A percentile compares a stretch with the other conserved stretches of the same genome.
Evolutionary conservation across 1,284 basidiomycete species (phyloP).

Genomic region (Taiwanofungus camphoratus): DNA sequence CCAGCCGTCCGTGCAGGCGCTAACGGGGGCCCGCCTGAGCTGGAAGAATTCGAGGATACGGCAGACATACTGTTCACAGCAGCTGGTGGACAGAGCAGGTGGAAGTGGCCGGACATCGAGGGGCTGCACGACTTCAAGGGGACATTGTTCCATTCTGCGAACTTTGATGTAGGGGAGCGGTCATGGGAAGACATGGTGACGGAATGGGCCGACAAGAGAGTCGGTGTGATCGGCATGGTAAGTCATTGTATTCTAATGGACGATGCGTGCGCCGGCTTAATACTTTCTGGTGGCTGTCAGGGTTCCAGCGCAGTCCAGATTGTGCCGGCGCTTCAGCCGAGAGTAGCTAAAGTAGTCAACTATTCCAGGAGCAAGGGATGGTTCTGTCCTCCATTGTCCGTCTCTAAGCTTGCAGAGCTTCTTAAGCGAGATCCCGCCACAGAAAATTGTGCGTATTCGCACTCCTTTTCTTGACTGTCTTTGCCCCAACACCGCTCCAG

Average conservation of each 20-base stretch:
- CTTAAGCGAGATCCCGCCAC: constrained; percentile 29
- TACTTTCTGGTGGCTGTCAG: constrained; percentile 32
- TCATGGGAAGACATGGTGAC: constrained; percentile 43
- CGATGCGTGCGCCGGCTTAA: not conserved
- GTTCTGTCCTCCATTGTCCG: constrained; percentile 46
- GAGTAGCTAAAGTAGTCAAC: constrained; percentile 45
- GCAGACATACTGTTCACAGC: constrained; percentile 49
- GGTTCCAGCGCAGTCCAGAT: constrained; percentile 62
- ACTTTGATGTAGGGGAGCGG: constrained; percentile 43
- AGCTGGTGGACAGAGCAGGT: constrained; percentile 42
- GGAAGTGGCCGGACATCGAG: constrained; percentile 54
- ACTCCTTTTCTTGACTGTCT: too few species aligned
- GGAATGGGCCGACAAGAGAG: constrained; percentile 48
- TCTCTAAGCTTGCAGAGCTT: constrained; percentile 33
- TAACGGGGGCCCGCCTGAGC: constrained; percentile 22
- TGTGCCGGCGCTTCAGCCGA: constrained; percentile 50
- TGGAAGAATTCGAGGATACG: constrained; percentile 42
- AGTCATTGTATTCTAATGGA: constrained; percentile 13
- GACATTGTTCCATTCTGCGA: constrained; percentile 47
- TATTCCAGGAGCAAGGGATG: constrained; percentile 61
- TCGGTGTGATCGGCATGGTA: constrained; percentile 57
- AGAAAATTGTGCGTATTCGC: constrained; percentile 49
- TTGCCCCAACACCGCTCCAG: constrained; percentile 23
- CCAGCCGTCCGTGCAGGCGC: constrained; percentile 7
- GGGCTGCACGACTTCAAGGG: constrained; percentile 49